Base-by-base conservation (phyloP, 352 stramenopile species). In the Pythium insidiosum region DNA sequence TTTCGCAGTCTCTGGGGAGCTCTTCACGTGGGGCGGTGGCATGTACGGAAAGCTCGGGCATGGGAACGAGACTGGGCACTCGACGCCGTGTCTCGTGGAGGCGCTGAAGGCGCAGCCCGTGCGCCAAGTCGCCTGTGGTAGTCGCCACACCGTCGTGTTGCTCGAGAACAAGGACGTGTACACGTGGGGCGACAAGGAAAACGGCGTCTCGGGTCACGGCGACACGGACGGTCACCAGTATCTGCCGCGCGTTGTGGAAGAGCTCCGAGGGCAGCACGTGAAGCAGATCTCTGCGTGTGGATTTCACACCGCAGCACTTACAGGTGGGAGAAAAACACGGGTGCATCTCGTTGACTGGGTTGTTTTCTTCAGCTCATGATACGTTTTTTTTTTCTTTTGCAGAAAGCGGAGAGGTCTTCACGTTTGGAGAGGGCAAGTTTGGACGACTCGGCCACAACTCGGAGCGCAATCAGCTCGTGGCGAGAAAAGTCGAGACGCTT, bases 191-290 rank as follows among this genome's bases (percentile, higher is more conserved):
- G 93, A 98, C 58, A 96, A 95, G 50, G 91, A 98, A 59, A 98
- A 98, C 66, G 92, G 94, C 26, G 91, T 98, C 1, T 92, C 88
- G 9, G 94, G 94, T 13, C 88, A 98, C 50, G 91, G 89, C 39
- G 88, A 97, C 63, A 97, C 84, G 0, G 88, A 97, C 47, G 94
- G 94, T 26, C 91, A 98, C 66, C 92, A 98, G 65, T 98, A 97
- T 58, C 78, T 94, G 21, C 93, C 91, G 2, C 88, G 88, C 40
- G 59, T 88, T 1, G 73, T 98, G 21, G 85, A 97, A 36, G 81
- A 93, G 45, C 74, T 96, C 30, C 72, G 73, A 24, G 78, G 76
- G 50, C 94, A 94, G 54, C 53, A 56, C 6, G 83, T 95, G 51
- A 88, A 90, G 52, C 84, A 95, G 56, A 93, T 95, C 51, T 89